Conservation (phyloP, 257 asterid genomes). For the Eustoma russellianum region DNA sequence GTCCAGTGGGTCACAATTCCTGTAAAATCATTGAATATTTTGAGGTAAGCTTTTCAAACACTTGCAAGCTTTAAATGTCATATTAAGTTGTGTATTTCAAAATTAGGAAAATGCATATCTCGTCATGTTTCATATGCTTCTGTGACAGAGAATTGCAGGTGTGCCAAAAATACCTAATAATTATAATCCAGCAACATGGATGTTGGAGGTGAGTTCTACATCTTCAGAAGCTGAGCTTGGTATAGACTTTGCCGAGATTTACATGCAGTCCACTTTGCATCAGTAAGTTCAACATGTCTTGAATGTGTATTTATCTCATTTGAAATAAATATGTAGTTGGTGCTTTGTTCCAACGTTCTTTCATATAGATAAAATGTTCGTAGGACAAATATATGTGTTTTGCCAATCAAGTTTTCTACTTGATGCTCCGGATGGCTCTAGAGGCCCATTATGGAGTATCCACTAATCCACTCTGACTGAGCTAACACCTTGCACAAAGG, state of each 20-base stretch:
- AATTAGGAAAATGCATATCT: background rate
- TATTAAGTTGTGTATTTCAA: background rate
- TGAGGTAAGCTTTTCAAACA: constrained; percentile 29
- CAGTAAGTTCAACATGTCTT: constrained; percentile 25
- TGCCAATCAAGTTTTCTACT: too few species aligned
- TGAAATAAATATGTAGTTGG: too few species aligned
- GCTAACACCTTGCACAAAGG: too few species aligned
- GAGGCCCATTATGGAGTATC: too few species aligned
- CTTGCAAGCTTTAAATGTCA: too few species aligned
- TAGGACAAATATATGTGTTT: too few species aligned
- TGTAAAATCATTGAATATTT: constrained; percentile 37
- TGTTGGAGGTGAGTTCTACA: constrained; percentile 47
- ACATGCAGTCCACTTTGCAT: constrained; percentile 31
- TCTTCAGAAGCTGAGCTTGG: constrained; percentile 54
- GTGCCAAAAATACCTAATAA: constrained; percentile 39
- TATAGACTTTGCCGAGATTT: constrained; percentile 48
- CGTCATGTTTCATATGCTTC: background rate
- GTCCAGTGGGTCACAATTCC: constrained; percentile 44
- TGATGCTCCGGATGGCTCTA: too few species aligned
- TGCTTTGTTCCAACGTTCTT: too few species aligned
- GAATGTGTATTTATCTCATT: too few species aligned
- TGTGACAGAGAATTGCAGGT: constrained; percentile 29
- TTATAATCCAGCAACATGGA: constrained; percentile 63
- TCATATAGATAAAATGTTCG: too few species aligned
- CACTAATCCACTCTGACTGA: too few species aligned